These are phyloP conservation scores for Asterochloris erici DNA, from an alignment of 139 green algal species.

Conservation along the genomic window DNA sequence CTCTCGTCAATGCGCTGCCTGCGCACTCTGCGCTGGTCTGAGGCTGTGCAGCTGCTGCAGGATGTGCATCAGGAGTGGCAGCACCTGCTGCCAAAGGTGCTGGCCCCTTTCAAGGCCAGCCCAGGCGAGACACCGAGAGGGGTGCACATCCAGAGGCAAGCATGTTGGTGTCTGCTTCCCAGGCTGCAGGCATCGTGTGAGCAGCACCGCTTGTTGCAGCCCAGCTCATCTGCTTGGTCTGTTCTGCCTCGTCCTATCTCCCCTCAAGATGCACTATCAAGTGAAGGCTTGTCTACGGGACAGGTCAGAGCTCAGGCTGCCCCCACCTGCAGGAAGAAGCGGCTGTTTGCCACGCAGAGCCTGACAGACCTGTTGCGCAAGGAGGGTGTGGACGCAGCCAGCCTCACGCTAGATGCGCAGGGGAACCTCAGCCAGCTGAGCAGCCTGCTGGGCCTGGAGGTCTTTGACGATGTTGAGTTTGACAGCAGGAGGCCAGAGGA, in stretches of 20 bases:
- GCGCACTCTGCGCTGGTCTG: too few species aligned
- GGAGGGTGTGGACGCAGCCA: constrained; percentile 27
- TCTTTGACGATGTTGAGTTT: constrained; percentile 71
- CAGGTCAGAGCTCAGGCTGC: neutral
- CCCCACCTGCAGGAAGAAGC: constrained; percentile 50
- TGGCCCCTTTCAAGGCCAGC: constrained; percentile 52
- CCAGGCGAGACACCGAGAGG: constrained; percentile 49
- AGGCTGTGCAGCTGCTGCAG: too few species aligned
- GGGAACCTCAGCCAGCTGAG: neutral
- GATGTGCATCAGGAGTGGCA: neutral
- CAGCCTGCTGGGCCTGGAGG: constrained; percentile 37
- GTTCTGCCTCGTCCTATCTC: too few species aligned
- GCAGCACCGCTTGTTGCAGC: too few species aligned
- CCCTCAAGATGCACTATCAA: neutral
- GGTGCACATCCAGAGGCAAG: too few species aligned
- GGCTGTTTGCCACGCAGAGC: constrained; percentile 57
- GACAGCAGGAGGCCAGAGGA: constrained; percentile 50
- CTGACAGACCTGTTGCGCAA: constrained; percentile 38
- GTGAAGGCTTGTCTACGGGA: neutral
- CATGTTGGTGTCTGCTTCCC: too few species aligned
- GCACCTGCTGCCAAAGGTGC: constrained; percentile 62
- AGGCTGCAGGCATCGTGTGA: too few species aligned
- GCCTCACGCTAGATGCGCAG: too few species aligned
- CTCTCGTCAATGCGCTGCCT: too few species aligned
- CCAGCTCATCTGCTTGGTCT: too few species aligned